Evolutionary conservation across 2,329 filamentous ascomycete species (phyloP), one percentile per base, ranked within the genome.

Genomic region (Fonsecaea multimorphosa): DNA sequence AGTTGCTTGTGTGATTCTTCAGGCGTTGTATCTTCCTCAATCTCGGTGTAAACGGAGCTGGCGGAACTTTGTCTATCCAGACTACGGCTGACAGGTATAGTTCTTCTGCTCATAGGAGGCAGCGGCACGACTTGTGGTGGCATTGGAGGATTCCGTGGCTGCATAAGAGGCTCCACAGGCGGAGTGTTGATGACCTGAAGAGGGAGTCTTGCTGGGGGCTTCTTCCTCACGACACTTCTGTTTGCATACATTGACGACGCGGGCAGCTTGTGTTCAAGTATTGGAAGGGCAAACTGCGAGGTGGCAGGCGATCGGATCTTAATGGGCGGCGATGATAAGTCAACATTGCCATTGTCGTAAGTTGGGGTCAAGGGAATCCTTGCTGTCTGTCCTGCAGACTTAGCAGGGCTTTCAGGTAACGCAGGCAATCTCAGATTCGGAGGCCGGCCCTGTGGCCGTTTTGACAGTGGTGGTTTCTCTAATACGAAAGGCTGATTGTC

Each of bases 361-460:
- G 67, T 68, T 16, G 71, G 71, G 9, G 71, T 73, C 24, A 72
- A 60, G 2, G 70, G 70, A 19, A 72, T 74, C 63, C 76, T 70
- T 44, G 77, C 76, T 49, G 77, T 74, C 31, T 77, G 78, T 53
- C 78, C 75, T 16, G 76, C 68, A 16, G 76, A 63, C 61, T 72
- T 62, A n/a, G 68, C 55, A 14, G 70, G n/a, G 32, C 62, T 55
- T 31, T 67, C 59, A 4, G 65, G 59, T 7, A 67, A 58, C 36
- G 54, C 65, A 64, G 65, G 57, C 29, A 64, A 49, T 40, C 34
- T 68, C 29, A 66, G 24, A 24, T 60, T 58, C 6, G 68, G 46
- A 27, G 67, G 57, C 27, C 66, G 29, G 22, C 51, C 64, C 40
- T 58, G 53, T 49, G 53, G 51, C 56, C 63, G 63, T 38, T 61